phyloP scores from a whole-genome alignment of 1,139 yeast species.

The Suhomyces choctaworum region DNA sequence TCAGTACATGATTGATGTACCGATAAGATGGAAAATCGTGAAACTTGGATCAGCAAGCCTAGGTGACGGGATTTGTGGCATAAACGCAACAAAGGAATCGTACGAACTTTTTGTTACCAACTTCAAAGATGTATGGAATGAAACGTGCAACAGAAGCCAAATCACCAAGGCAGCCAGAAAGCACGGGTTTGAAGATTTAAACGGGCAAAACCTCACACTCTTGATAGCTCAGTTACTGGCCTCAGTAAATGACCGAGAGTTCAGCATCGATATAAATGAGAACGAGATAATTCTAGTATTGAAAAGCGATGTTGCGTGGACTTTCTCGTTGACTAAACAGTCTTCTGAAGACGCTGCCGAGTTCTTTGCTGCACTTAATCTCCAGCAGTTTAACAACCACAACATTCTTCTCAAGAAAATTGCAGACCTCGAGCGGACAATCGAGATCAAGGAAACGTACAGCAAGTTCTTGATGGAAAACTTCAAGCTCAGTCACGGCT shows the following conservation, averaged over 20 bases:
- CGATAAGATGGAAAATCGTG: constrained; percentile 1
- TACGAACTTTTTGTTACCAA: constrained; percentile 32
- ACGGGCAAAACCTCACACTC: neutral
- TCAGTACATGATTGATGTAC: constrained; percentile 1
- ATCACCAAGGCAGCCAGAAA: constrained; percentile 21
- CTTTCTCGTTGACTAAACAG: constrained; percentile 19
- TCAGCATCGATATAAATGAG: neutral
- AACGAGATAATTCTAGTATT: neutral
- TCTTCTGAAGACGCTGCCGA: constrained; percentile 11
- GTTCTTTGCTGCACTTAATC: constrained; percentile 25
- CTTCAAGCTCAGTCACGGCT: constrained; percentile 39
- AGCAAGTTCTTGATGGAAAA: constrained; percentile 37
- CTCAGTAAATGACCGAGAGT: neutral
- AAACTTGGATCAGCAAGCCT: neutral
- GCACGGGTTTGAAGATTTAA: constrained; percentile 29
- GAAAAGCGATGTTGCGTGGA: constrained; percentile 22
- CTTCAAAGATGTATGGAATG: constrained; percentile 31
- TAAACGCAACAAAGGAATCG: neutral
- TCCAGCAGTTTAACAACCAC: constrained; percentile 28
- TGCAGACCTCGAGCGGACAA: constrained; percentile 23
- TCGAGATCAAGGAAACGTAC: constrained; percentile 37
- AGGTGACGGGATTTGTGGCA: constrained; percentile 3
- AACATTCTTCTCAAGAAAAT: constrained; percentile 22
- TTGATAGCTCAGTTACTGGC: constrained; percentile 2
- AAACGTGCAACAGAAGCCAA: constrained; percentile 18